Evolutionary conservation across 371 early-diverging fungal species (phyloP), one percentile per base, ranked within the genome.

Genomic region (Sporodiniella umbellata): DNA sequence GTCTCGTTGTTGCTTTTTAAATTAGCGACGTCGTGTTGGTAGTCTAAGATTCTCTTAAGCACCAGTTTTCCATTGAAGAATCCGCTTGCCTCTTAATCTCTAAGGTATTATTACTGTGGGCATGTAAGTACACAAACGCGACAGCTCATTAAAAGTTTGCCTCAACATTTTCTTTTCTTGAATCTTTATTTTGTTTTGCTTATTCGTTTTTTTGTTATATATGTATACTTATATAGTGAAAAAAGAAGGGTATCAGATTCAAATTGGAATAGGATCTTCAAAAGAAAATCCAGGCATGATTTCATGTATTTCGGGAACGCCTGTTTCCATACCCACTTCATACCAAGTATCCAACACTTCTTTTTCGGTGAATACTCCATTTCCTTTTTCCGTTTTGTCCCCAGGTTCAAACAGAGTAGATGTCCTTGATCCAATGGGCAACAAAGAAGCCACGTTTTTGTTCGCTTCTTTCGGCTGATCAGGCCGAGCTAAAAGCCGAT

Each of bases 311-410:
- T 43, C 38, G 8, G 52, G 52, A 4, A 63, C 58, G 45, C 60
- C 66, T 0, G 53, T 53, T 38, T 72, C 72, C 72, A 72, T 68
- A 6, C 72, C 72, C 4, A 61, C 52, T 48, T 72, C 58, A 42
- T 72, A 72, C 72, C 72, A 72, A 3, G 42, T 23, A 49, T 43
- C 37, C 10, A 18, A 12, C 1, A 44, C 37, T 25, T 62, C 58
- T 17, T 49, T 23, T 22, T 47, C 45, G 5, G 2, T 14, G 4
- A 3, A 0, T 25, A 24, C 10, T 1, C 31, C 8, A 2, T 46
- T 18, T 5, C 24, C 46, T 8, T 47, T 37, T 10, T 44, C 33
- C 4, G 28, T 42, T 2, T 21, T 31, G 0, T 58, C 46, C 5
- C 42, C 50, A 18, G 53, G 49, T n/a, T 58, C 53, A 58, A 49